Evolutionary conservation across 1,139 yeast species (phyloP).

Genomic region (Sugiyamaella neomexicana): DNA sequence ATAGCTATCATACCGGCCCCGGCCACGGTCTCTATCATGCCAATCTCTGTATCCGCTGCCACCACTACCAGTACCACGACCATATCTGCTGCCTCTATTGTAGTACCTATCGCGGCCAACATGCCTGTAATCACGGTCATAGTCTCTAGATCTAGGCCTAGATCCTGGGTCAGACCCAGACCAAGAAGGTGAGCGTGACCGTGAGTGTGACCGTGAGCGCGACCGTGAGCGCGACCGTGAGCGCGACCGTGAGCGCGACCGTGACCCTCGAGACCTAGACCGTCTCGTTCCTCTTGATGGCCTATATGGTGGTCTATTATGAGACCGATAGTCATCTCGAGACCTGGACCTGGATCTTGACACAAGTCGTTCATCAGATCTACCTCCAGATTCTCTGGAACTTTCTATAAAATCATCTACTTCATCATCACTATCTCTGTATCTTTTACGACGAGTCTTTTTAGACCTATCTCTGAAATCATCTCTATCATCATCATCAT

Average conservation of each 20-base stretch:
- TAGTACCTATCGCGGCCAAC: background rate
- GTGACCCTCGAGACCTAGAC: background rate
- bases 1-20: no score
- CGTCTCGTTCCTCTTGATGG: background rate
- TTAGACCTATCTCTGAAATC: conserved; percentile 3
- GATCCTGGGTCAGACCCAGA: background rate
- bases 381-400: background rate
- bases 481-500: conserved; percentile 11
- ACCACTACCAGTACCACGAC: background rate
- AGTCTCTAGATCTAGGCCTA: background rate
- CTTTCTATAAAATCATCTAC: conserved; percentile 4
- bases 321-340: background rate
- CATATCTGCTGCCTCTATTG: background rate
- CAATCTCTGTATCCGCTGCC: conserved; percentile 8
- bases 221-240: conserved; percentile 11
- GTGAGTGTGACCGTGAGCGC: background rate
- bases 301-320: background rate
- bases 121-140: conserved; percentile 5
- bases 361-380: background rate
- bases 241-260: background rate
- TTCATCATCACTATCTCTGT: background rate
- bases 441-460: background rate
- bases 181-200: background rate
- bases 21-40: conserved; percentile 7
- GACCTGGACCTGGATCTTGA: conserved; percentile 1